Base-by-base conservation (phyloP, 2,329 filamentous ascomycete genomes). In the Alternaria sp. region DNA sequence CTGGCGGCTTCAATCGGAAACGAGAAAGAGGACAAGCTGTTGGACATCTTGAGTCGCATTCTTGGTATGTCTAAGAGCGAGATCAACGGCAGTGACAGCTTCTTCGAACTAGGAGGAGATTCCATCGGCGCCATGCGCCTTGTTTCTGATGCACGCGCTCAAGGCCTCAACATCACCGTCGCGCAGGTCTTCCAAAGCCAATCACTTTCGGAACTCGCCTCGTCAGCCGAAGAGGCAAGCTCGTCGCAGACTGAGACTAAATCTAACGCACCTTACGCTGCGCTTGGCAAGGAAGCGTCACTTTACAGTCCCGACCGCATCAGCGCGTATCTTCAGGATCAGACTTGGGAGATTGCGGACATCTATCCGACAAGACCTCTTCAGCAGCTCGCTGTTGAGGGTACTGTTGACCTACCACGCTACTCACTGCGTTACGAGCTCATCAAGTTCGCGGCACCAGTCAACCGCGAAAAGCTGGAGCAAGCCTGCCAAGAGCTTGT, bases 391-490 rank as follows among this genome's bases (percentile, higher is more conserved):
- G 87, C 87, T 14, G 82, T 90, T 41, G 81, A 80, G 60, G 87
- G 82, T 22, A 90, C 88, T 0, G 81, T 86, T 2, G 77, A 85
- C 16, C 76, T 83, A 3, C 88, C 88, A 4, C 83, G 88, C 2
- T 89, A 86, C 69, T 89, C 88, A 0, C 77, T 86, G 1, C 85
- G 88, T 14, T 90, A 91, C 69, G 87, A 88, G 61, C 81, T 88
- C 59, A 86, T 91, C 74, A 87, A 87, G 74, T 84, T 91, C 54
- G 82, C 86, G 24, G 81, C 80, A 0, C 63, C 68, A 0, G 78
- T 89, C 12, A 79, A 89, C 52, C 69, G 81, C 14, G 75, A 80
- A 11, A 81, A 81, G 12, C 80, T 89, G 24, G 78, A 84, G 32
- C 61, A 76, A 18, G 81, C 82, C 48, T 88, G 86, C 63, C 81